Evolutionary conservation across 257 asterid species (phyloP).

Genomic region (Solanum habrochaites): DNA sequence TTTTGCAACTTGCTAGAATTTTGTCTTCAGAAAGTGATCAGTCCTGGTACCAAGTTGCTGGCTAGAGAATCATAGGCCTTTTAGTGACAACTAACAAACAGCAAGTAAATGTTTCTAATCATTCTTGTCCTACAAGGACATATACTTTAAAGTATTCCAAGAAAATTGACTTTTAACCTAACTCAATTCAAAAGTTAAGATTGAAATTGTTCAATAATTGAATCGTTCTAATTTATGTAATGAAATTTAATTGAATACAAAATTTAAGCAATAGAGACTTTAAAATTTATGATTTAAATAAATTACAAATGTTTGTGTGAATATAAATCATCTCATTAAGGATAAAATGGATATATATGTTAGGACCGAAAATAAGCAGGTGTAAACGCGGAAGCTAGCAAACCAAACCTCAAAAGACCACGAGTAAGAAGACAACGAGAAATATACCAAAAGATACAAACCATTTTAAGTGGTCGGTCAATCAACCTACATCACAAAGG

Average conservation of each 20-base stretch:
- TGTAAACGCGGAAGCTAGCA: too few relatives aligned
- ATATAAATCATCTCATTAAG: too few relatives aligned
- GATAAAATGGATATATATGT: background rate
- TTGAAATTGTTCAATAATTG: background rate
- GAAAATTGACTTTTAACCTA: background rate
- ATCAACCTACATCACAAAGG: too few relatives aligned
- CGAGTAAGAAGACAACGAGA: too few relatives aligned
- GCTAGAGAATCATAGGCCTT: background rate
- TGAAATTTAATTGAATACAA: too few relatives aligned
- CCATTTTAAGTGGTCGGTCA: too few relatives aligned
- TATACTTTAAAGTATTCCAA: background rate
- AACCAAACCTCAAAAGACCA: too few relatives aligned
- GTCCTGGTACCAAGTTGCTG: background rate
- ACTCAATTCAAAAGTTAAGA: background rate
- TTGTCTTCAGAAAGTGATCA: background rate
- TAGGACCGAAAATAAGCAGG: too few relatives aligned
- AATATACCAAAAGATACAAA: too few relatives aligned
- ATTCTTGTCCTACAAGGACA: background rate
- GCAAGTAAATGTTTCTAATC: background rate
- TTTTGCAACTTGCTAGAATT: background rate
- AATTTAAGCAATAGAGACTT: too few relatives aligned
- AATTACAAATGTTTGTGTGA: background rate
- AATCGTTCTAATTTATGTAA: too few relatives aligned
- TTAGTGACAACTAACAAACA: background rate
- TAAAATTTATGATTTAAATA: too few relatives aligned